A percentile compares a stretch with the other conserved stretches of the same genome.
Evolutionary conservation across 352 stramenopile genomes (phyloP).

Genomic region (Labyrinthula sp.): DNA sequence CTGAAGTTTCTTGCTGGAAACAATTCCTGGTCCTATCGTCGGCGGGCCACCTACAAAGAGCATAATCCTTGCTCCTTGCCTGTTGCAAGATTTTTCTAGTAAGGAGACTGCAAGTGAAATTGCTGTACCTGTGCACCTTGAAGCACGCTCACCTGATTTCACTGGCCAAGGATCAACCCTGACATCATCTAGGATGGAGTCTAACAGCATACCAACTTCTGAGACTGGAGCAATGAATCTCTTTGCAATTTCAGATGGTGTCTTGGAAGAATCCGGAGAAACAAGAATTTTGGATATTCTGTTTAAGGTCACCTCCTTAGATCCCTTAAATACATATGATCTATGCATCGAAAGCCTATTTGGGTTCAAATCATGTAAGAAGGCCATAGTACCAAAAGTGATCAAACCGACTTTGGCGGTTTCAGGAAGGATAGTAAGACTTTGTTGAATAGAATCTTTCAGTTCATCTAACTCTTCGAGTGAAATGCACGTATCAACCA

Average conservation of each 20-base stretch:
- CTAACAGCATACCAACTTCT: constrained; percentile 83
- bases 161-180: constrained; percentile 91
- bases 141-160: constrained; percentile 70
- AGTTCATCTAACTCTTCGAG: constrained; percentile 82
- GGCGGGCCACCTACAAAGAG: constrained; percentile 88
- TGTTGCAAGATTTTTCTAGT: constrained; percentile 78
- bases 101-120: constrained; percentile 82
- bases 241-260: constrained; percentile 29
- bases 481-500: constrained; percentile 88
- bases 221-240: constrained; percentile 82
- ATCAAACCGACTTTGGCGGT: constrained; percentile 90
- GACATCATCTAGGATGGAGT: constrained; percentile 91
- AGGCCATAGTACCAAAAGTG: constrained; percentile 95
- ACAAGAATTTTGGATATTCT: constrained; percentile 88
- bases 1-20: constrained; percentile 78
- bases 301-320: constrained; percentile 82
- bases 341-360: constrained; percentile 79
- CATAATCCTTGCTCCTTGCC: constrained; percentile 84
- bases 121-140: constrained; percentile 83
- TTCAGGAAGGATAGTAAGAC: constrained; percentile 86
- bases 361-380: constrained; percentile 94
- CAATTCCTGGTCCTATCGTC: constrained; percentile 77
- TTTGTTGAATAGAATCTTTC: constrained; percentile 89
- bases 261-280: constrained; percentile 37
- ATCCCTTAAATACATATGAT: constrained; percentile 91